Conservation (phyloP, 805 yeast genomes). For the Wickerhamiella siamensis region DNA sequence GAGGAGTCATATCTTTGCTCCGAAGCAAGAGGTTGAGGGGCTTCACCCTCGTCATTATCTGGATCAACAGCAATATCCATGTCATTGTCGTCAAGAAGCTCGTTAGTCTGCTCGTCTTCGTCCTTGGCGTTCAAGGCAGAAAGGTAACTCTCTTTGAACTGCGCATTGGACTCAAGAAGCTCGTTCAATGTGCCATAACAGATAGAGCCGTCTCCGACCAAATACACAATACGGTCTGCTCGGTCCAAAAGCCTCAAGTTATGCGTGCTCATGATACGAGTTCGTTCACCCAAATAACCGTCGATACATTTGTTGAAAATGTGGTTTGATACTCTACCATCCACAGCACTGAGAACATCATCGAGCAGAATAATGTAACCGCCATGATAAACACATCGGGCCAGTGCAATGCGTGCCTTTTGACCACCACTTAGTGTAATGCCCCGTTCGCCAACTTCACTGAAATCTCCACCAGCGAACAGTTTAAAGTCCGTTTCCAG, state of each 20-base stretch:
- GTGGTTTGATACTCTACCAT: conserved; percentile 69
- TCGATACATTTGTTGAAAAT: conserved; percentile 55
- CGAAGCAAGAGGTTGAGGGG: conserved; percentile 5
- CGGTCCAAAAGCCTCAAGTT: conserved; percentile 55
- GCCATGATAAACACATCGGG: conserved; percentile 63
- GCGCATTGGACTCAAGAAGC: conserved; percentile 22
- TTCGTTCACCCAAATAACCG: conserved; percentile 41
- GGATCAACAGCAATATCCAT: conserved; percentile 13
- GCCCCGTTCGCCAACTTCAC: conserved; percentile 79
- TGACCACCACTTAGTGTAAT: conserved; percentile 84
- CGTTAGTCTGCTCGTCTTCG: conserved; percentile 1
- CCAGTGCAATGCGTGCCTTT: conserved; percentile 71
- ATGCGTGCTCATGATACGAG: conserved; percentile 72
- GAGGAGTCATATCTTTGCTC: conserved; percentile 5
- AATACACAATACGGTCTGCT: conserved; percentile 57
- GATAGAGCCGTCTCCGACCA: conserved; percentile 45
- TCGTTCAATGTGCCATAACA: conserved; percentile 48
- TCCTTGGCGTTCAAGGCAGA: conserved; percentile 4
- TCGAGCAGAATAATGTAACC: conserved; percentile 56
- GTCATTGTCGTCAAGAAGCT: conserved; percentile 2
- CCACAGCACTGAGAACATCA: conserved; percentile 79
- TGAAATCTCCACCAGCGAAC: conserved; percentile 54
- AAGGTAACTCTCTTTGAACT: conserved; percentile 6
- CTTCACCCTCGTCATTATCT: conserved; percentile 12
- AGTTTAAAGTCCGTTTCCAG: conserved; percentile 49